Conservation (phyloP, 345 rosid genomes). For the Bruguiera parviflora region DNA sequence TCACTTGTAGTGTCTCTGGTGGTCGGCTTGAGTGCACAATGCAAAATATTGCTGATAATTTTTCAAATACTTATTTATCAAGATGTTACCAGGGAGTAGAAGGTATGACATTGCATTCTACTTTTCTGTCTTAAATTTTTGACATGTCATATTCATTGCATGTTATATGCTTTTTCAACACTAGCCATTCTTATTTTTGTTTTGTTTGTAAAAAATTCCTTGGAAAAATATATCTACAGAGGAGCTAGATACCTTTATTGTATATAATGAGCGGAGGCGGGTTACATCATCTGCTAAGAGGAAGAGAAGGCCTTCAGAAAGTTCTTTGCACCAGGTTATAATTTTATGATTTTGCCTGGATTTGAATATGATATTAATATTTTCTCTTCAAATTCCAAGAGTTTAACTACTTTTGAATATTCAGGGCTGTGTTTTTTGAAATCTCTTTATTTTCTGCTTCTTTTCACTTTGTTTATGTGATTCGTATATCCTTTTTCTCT, state of each 20-base stretch:
- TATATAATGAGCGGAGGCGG: conserved; percentile 76
- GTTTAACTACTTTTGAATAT: too few relatives aligned
- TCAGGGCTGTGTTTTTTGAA: too few relatives aligned
- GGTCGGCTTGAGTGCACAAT: conserved; percentile 96
- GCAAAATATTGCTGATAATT: conserved; percentile 94
- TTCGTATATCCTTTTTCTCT: not conserved
- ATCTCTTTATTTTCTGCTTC: not conserved
- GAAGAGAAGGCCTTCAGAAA: conserved; percentile 61
- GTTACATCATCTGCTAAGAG: conserved; percentile 95
- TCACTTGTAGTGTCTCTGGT: conserved; percentile 59
- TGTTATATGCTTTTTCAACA: not conserved
- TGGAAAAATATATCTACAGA: conserved; percentile 35
- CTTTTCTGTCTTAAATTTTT: conserved; percentile 3
- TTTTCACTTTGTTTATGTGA: not conserved
- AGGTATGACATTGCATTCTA: conserved; percentile 42
- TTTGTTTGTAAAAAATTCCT: conserved; percentile 8
- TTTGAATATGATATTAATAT: too few relatives aligned
- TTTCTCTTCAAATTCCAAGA: too few relatives aligned
- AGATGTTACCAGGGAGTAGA: conserved; percentile 60
- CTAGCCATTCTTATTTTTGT: not conserved
- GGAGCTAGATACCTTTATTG: conserved; percentile 73
- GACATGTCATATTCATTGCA: conserved; percentile 7
- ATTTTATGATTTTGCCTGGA: conserved; percentile 20
- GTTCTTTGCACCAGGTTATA: conserved; percentile 78
- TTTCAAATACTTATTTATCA: conserved; percentile 57